phyloP scores from a whole-genome alignment of 208 protist species.

The Acanthamoeba culbertsoni region DNA sequence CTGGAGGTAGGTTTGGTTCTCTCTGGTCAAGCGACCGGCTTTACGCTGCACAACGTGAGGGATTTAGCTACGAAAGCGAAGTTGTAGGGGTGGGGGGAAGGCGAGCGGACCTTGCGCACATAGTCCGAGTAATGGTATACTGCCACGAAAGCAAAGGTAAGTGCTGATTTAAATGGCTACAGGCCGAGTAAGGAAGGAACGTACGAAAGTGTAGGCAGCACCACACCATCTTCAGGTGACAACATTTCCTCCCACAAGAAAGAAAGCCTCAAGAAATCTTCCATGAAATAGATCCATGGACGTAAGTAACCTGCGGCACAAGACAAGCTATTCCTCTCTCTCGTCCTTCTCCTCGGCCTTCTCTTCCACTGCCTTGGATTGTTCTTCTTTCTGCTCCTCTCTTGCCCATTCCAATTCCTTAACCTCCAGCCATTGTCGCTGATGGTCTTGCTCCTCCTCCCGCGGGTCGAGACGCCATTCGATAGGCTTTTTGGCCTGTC shows the following conservation, averaged over 20 bases:
- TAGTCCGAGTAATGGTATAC: conserved; percentile 7
- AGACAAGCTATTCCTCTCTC: neutral
- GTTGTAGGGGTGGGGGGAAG: neutral
- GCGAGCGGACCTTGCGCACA: neutral
- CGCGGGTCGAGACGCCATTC: neutral
- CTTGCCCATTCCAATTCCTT: neutral
- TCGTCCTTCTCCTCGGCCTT: neutral
- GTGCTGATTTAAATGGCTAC: neutral
- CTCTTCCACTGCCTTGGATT: neutral
- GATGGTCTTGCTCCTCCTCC: neutral
- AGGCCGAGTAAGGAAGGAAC: neutral
- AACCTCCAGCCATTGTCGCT: neutral
- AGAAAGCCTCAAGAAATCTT: neutral
- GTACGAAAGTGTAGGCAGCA: neutral
- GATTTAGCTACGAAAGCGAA: neutral
- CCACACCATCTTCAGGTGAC: neutral
- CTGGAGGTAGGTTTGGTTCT: neutral
- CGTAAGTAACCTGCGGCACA: neutral
- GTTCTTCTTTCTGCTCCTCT: neutral
- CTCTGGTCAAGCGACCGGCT: neutral
- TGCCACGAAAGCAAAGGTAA: neutral
- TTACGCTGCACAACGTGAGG: neutral
- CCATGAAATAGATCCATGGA: neutral
- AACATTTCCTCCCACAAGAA: no score
- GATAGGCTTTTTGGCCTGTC: neutral